phyloP scores from a whole-genome alignment of 2,329 filamentous ascomycete species.

The Hypoxylon sp. region DNA sequence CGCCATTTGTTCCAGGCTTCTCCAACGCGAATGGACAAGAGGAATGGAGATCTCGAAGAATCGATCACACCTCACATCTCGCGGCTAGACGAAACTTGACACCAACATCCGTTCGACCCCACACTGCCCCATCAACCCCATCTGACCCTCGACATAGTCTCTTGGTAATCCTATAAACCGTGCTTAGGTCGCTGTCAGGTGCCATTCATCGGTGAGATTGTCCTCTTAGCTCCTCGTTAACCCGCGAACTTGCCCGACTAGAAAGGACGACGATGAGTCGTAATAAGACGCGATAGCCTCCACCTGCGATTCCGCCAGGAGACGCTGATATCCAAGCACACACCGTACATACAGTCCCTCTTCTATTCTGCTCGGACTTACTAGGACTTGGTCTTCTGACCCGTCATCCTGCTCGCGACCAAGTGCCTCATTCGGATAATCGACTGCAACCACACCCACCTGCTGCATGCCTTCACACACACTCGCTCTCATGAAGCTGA shows the following conservation, averaged over 20 bases:
- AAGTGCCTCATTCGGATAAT: slow-evolving; percentile 7
- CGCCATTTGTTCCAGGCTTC: neutral
- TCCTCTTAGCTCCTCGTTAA: slow-evolving; percentile 7
- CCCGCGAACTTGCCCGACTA: neutral
- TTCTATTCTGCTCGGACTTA: neutral
- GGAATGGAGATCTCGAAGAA: neutral
- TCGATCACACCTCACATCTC: slow-evolving; percentile 2
- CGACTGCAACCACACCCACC: no score
- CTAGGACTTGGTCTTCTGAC: neutral
- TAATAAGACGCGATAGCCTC: slow-evolving; percentile 18
- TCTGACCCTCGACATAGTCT: slow-evolving; percentile 11
- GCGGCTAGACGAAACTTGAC: no score
- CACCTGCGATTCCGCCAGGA: slow-evolving; percentile 5
- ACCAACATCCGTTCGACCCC: neutral
- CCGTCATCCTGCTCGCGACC: neutral
- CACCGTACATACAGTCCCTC: neutral
- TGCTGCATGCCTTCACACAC: neutral
- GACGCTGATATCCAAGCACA: slow-evolving; percentile 3
- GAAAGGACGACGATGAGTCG: slow-evolving; percentile 8
- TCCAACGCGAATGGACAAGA: slow-evolving; percentile 8
- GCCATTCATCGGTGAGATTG: neutral
- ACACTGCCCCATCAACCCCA: slow-evolving; percentile 6
- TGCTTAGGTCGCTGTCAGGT: neutral
- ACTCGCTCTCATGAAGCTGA: slow-evolving; percentile 13
- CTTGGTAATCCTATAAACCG: neutral